These are phyloP conservation scores for Agarophyton chilense DNA, from an alignment of 23 red algal genomes.

Conservation along the genomic window DNA sequence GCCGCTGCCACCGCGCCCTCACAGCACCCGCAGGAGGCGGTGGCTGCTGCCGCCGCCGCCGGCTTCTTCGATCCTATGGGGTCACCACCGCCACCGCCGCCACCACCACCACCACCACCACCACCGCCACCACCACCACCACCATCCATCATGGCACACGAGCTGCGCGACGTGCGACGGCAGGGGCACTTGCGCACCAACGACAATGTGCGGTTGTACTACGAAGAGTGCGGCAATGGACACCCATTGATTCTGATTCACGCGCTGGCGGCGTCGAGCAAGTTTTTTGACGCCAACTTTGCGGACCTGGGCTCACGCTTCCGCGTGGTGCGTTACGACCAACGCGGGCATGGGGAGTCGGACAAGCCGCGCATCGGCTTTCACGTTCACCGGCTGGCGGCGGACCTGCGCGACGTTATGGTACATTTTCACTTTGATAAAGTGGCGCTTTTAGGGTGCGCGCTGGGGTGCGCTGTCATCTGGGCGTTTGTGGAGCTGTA, in stretches of 20 bases:
- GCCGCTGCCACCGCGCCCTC: constrained; percentile 30
- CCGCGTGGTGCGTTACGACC: constrained; percentile 53
- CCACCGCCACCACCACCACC: too few relatives aligned
- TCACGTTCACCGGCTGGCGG: constrained; percentile 60
- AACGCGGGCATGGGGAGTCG: constrained; percentile 61
- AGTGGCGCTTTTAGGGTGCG: constrained; percentile 55
- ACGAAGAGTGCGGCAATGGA: constrained; percentile 46
- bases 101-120: too few relatives aligned
- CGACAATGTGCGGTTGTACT: constrained; percentile 46
- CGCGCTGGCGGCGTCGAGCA: constrained; percentile 55
- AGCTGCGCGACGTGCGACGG: constrained; percentile 29
- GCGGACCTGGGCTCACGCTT: constrained; percentile 15
- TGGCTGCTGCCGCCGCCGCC: constrained; percentile 10
- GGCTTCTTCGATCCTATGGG: constrained; percentile 48
- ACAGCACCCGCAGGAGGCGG: constrained; percentile 5
- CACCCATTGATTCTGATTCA: constrained; percentile 63
- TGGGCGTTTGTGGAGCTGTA: constrained; percentile 75
- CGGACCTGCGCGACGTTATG: constrained; percentile 52
- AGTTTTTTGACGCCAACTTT: constrained; percentile 63
- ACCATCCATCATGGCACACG: constrained; percentile 15
- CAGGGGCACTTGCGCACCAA: constrained; percentile 45
- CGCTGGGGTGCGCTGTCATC: constrained; percentile 60
- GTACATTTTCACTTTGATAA: constrained; percentile 30
- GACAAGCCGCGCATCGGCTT: constrained; percentile 45
- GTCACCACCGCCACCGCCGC: too few relatives aligned